Evolutionary conservation across 2,329 filamentous ascomycete genomes (phyloP).

Genomic region (Aspergillus piperis): DNA sequence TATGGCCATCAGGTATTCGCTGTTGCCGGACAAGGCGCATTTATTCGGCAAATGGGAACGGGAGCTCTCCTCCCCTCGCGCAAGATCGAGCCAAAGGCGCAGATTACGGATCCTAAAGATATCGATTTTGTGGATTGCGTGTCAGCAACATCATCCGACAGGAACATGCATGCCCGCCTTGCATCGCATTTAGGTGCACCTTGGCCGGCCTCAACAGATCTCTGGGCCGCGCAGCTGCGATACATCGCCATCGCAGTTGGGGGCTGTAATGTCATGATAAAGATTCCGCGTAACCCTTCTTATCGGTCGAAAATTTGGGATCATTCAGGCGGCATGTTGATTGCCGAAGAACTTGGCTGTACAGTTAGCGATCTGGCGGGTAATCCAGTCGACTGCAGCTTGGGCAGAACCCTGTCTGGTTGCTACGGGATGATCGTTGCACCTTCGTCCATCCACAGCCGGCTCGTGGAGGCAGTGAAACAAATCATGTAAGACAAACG

Average conservation of each 20-base stretch:
- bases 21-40: conserved; percentile 48
- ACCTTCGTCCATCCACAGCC: conserved; percentile 37
- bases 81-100: conserved; percentile 31
- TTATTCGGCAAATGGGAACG: conserved; percentile 41
- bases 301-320: conserved; percentile 58
- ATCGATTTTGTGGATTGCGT: conserved; percentile 51
- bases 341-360: conserved; percentile 54
- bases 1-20: conserved; percentile 55
- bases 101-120: conserved; percentile 32
- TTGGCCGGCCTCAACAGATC: conserved; percentile 51
- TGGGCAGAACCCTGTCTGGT: conserved; percentile 41
- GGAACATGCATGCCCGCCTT: conserved; percentile 43
- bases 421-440: conserved; percentile 48
- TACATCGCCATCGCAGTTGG: conserved; percentile 56
- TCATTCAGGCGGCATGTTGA: conserved; percentile 56
- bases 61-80: conserved; percentile 34
- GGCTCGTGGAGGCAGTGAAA: conserved; percentile 35
- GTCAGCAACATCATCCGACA: conserved; percentile 38
- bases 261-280: conserved; percentile 52
- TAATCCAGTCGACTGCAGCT: conserved; percentile 50
- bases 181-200: conserved; percentile 41
- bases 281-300: conserved; percentile 46
- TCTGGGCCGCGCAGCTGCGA: conserved; percentile 58
- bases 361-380: conserved; percentile 55
- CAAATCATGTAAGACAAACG: conserved; percentile 18